Base-by-base conservation (phyloP, 164 flowering plant species). In the Liquidambar formosana region DNA sequence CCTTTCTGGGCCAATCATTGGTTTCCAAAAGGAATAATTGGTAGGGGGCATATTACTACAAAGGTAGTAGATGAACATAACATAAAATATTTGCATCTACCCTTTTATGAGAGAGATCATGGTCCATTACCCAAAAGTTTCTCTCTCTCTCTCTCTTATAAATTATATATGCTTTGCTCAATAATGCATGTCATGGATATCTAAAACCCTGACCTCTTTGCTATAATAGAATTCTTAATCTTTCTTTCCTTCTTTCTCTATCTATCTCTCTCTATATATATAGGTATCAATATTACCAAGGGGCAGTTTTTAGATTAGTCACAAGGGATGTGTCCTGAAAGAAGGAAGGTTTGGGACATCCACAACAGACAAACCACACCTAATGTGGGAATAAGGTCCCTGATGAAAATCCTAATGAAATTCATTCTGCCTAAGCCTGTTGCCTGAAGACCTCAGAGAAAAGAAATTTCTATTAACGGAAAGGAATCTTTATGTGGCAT, bases 401-500 rank as follows among this genome's bases (percentile, higher is more conserved):
- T 18, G 13, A 67, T 46, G 10, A 38, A 51, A 49, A 53, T 51
- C 19, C 10, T 47, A 22, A 65, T 57, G 59, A 28, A 60, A 57
- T 18, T 60, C 52, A 66, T 57, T 8, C 12, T 56, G 57, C 65
- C 18, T n/a, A n/a, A n/a, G n/a, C n/a, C n/a, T n/a, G n/a, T n/a
- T n/a, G n/a, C n/a, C n/a, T n/a, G n/a, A n/a, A n/a, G n/a, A n/a
- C n/a, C n/a, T n/a, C n/a, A n/a, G n/a, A n/a, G n/a, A n/a, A 58
- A 65, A 46, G 21, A 0, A 63, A 65, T 70, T 80, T 79, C 84
- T 70, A 70, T 63, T 80, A 77, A 73, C 69, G 72, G 92, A 74
- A 79, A 80, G 74, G 85, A 88, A 88, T 86, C 83, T 81, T 76
- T 66, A 74, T 74, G 75, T 78, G 84, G 77, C 83, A 81, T 81